Evolutionary conservation across 2,329 filamentous ascomycete species (phyloP), one percentile per base, ranked within the genome.

Genomic region (Fusarium mexicanum): DNA sequence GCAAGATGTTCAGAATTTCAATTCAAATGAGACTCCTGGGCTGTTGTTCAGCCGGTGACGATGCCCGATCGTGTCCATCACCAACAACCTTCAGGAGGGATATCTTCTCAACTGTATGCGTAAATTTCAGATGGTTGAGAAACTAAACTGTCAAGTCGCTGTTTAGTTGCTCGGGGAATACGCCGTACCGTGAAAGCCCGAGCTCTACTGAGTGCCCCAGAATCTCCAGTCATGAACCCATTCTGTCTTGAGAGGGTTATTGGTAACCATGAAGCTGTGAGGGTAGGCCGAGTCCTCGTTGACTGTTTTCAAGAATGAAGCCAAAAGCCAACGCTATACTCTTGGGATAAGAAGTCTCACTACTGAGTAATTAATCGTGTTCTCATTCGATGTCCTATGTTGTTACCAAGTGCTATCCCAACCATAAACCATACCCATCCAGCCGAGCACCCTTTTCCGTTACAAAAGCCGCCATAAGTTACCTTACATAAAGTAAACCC

Each of bases 381-480:
- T 63, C 64, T 75, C 58, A 70, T 74, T 54, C 43, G 47, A 66
- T 69, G 24, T 63, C 59, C 35, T 54, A 58, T 74, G 54, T 37
- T 67, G 38, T 70, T 58, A 58, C 68, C 48, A 73, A 63, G 40
- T 54, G 40, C 50, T 63, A 62, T 61, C 69, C n/a, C 58, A 58
- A 51, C 64, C 53, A 60, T 72, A 51, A 59, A 63, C 64, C 58
- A 54, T 48, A 62, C 57, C 65, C 26, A 51, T 50, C 46, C 44
- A 43, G 31, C 50, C 44, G 57, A 48, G 44, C 69, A 35, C 31
- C 72, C 46, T 59, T 75, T 73, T 67, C 60, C 68, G 44, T 60
- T 37, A 51, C 60, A 57, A 66, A 71, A 64, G 37, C 60, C 24
- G 31, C 53, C 58, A 38, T 62, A 61, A 46, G 66, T 51, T 35